These are phyloP conservation scores for Nevesoporus exiguus DNA, from an alignment of 768 basidiomycete genomes.

Conservation along the genomic window DNA sequence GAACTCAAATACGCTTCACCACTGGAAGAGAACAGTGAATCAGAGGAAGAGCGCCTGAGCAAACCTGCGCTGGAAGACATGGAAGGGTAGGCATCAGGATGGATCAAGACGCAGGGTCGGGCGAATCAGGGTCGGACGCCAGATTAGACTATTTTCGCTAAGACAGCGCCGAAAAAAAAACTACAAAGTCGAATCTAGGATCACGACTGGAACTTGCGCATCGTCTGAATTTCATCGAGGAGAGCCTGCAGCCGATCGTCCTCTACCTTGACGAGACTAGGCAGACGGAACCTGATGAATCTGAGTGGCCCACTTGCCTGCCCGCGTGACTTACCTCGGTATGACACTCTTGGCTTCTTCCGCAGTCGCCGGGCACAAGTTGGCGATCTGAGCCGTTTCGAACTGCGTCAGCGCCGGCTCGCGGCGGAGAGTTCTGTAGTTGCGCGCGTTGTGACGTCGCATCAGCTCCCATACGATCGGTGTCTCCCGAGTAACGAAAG, in stretches of 20 bases:
- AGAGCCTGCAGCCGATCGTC: constrained; percentile 81
- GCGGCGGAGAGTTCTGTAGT: constrained; percentile 64
- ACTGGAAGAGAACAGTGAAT: constrained; percentile 40
- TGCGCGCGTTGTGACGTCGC: background rate
- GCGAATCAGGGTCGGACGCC: too few species aligned
- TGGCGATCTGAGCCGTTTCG: constrained; percentile 90
- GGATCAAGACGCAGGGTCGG: too few species aligned
- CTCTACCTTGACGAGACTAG: constrained; percentile 81
- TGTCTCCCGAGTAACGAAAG: too few species aligned
- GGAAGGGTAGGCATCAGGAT: constrained; percentile 37
- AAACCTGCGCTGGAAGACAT: constrained; percentile 48
- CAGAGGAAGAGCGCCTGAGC: constrained; percentile 41
- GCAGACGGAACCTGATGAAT: background rate
- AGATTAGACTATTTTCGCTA: constrained; percentile 9
- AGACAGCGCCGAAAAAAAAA: background rate
- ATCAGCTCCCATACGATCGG: background rate
- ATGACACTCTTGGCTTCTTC: constrained; percentile 92
- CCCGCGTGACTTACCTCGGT: constrained; percentile 57
- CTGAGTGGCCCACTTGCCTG: too few species aligned
- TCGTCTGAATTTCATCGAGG: constrained; percentile 84
- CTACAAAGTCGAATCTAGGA: background rate
- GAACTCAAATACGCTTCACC: constrained; percentile 26
- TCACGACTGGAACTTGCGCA: constrained; percentile 86
- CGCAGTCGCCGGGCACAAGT: constrained; percentile 80
- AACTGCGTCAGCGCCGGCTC: constrained; percentile 83